Conservation (phyloP, 2,329 filamentous ascomycete species). For the Fusarium sp. region DNA sequence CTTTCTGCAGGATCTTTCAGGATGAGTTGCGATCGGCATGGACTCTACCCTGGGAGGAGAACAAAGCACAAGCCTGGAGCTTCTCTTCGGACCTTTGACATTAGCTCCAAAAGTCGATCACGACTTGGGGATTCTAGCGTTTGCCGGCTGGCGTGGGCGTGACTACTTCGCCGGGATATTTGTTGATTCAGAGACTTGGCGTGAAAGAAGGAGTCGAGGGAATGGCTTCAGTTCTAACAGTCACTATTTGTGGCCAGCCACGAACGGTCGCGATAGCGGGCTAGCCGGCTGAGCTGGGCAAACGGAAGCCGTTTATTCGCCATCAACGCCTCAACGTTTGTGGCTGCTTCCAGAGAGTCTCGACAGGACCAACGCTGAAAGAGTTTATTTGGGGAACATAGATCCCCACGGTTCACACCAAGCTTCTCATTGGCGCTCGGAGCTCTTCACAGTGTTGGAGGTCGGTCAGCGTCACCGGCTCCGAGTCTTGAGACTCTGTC, state of each 20-base stretch:
- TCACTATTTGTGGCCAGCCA: neutral
- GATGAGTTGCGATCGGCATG: constrained; percentile 21
- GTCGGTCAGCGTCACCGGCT: constrained; percentile 19
- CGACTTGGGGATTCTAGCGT: constrained; percentile 20
- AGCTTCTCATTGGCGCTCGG: constrained; percentile 4
- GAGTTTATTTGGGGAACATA: neutral
- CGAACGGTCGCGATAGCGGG: neutral
- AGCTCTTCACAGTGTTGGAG: constrained; percentile 10
- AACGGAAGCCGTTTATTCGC: neutral
- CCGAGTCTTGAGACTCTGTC: constrained; percentile 7
- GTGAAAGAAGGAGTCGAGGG: neutral
- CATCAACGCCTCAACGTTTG: constrained; percentile 32
- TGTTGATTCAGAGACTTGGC: neutral
- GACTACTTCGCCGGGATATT: neutral
- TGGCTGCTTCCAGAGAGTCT: constrained; percentile 27
- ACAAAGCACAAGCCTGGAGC: constrained; percentile 15
- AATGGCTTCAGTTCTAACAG: constrained; percentile 13
- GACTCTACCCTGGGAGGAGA: neutral
- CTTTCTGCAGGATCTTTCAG: neutral
- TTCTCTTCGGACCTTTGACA: constrained; percentile 8
- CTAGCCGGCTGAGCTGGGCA: neutral
- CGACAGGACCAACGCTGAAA: constrained; percentile 6
- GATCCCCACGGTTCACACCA: constrained; percentile 5
- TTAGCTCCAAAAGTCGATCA: constrained; percentile 16
- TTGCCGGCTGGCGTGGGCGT: neutral